These are phyloP conservation scores for Vicia villosa DNA, from an alignment of 306 rosid genomes.

Conservation along the genomic window DNA sequence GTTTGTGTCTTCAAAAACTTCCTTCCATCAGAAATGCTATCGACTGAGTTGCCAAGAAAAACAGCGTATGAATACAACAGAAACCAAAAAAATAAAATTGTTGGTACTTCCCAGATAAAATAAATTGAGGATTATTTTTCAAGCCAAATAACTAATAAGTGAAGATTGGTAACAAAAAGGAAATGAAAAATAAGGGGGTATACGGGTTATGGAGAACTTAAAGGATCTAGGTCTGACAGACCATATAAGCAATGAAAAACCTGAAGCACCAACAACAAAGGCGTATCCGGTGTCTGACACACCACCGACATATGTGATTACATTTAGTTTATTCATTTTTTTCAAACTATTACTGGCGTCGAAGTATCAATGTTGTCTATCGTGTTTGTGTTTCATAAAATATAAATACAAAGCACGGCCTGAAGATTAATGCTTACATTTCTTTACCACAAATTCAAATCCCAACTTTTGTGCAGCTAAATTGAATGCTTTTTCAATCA, in stretches of 20 bases:
- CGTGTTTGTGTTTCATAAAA: no score
- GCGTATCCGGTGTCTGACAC: no score
- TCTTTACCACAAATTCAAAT: slow-evolving; percentile 61
- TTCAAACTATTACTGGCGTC: no score
- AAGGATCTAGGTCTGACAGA: slow-evolving; percentile 24
- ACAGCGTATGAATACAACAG: slow-evolving; percentile 35
- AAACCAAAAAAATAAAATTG: background rate
- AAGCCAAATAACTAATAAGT: slow-evolving; percentile 26
- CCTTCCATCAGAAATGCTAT: slow-evolving; percentile 69
- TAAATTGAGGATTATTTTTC: slow-evolving; percentile 20
- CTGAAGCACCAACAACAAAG: no score
- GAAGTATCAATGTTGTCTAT: no score
- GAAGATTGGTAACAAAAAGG: slow-evolving; percentile 32
- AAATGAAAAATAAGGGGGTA: slow-evolving; percentile 17
- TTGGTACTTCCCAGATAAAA: slow-evolving; percentile 13
- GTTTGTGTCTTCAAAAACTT: slow-evolving; percentile 66
- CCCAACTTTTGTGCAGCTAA: slow-evolving; percentile 87
- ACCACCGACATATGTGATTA: no score
- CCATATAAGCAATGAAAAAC: slow-evolving; percentile 2
- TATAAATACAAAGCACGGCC: slow-evolving; percentile 18
- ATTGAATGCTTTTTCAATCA: slow-evolving; percentile 68
- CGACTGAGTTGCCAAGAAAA: slow-evolving; percentile 54
- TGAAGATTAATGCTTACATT: slow-evolving; percentile 51
- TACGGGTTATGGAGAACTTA: slow-evolving; percentile 17
- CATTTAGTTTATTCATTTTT: no score